Conservation (phyloP, 2,329 filamentous ascomycete species). For the Shiraia sp. region DNA sequence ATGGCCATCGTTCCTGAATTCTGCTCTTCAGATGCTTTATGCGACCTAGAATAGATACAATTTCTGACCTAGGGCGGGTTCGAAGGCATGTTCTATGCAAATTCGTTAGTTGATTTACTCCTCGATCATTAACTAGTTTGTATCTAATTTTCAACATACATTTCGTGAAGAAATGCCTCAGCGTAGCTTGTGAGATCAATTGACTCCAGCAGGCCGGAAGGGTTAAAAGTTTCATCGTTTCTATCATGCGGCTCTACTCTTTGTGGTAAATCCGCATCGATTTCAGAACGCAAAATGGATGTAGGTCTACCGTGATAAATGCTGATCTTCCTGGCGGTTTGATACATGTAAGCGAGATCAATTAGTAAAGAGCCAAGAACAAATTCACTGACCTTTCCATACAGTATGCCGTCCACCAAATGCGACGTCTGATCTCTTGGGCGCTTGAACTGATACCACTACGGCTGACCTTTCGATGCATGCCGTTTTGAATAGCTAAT, state of each 20-base stretch:
- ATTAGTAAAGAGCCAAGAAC: constrained; percentile 1
- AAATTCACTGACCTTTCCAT: constrained; percentile 14
- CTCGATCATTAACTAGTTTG: background rate
- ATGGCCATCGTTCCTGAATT: constrained; percentile 5
- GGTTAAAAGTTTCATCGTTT: constrained; percentile 3
- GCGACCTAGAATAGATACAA: constrained; percentile 4
- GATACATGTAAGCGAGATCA: background rate
- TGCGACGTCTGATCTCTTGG: constrained; percentile 13
- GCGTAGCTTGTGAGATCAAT: constrained; percentile 11
- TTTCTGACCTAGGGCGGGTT: constrained; percentile 8
- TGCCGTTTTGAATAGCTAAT: constrained; percentile 63
- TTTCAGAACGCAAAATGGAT: constrained; percentile 12
- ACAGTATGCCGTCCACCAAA: constrained; percentile 19
- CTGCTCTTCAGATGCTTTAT: constrained; percentile 9
- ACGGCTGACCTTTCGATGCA: constrained; percentile 53
- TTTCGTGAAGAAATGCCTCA: constrained; percentile 10
- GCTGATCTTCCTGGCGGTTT: constrained; percentile 10
- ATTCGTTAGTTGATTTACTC: background rate
- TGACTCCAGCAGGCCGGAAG: constrained; percentile 5
- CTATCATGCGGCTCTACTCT: background rate
- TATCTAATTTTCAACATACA: constrained; percentile 3
- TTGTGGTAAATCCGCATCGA: constrained; percentile 12
- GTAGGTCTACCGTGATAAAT: constrained; percentile 17
- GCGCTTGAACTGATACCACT: constrained; percentile 5
- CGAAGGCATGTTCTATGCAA: constrained; percentile 6